These are phyloP conservation scores for Furcasterigmium furcatum DNA, from an alignment of 2,329 filamentous ascomycete genomes.

Conservation along the genomic window DNA sequence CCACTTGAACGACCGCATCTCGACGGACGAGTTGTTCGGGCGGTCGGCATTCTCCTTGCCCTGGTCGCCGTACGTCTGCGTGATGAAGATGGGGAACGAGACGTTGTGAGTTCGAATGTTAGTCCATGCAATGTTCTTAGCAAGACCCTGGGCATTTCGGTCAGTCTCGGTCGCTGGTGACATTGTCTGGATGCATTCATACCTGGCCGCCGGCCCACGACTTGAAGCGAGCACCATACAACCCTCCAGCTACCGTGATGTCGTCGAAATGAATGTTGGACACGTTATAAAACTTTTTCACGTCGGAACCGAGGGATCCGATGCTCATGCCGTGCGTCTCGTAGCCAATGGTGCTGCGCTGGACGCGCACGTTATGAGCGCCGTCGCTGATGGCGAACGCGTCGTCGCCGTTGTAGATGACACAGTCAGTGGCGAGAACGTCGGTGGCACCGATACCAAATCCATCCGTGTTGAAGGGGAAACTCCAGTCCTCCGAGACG, in stretches of 20 bases:
- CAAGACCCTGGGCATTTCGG: conserved; percentile 26
- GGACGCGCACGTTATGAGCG: conserved; percentile 32
- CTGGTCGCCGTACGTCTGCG: conserved; percentile 38
- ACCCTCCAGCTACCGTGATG: conserved; percentile 33
- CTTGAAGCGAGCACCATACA: conserved; percentile 41
- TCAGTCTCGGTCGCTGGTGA: not conserved
- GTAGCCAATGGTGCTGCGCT: conserved; percentile 35
- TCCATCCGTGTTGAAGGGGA: conserved; percentile 38
- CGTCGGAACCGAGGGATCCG: conserved; percentile 31
- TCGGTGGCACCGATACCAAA: conserved; percentile 27
- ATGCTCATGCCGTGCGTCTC: conserved; percentile 40
- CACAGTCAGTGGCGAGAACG: conserved; percentile 20
- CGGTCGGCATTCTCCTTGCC: conserved; percentile 22
- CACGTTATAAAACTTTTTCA: conserved; percentile 26
- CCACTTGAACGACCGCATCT: conserved; percentile 38
- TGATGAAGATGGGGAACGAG: conserved; percentile 42
- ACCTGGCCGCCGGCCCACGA: conserved; percentile 33
- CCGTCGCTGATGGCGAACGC: conserved; percentile 34
- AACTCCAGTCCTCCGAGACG: conserved; percentile 25
- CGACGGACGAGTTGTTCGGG: conserved; percentile 33
- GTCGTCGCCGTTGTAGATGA: conserved; percentile 38
- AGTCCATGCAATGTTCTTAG: conserved; percentile 38
- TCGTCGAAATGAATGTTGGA: conserved; percentile 37
- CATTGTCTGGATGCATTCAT: too few relatives aligned
- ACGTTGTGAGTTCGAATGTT: conserved; percentile 39